These are phyloP conservation scores for Persicaria maculosa DNA, from an alignment of 148 eudicot species.

Conservation along the genomic window DNA sequence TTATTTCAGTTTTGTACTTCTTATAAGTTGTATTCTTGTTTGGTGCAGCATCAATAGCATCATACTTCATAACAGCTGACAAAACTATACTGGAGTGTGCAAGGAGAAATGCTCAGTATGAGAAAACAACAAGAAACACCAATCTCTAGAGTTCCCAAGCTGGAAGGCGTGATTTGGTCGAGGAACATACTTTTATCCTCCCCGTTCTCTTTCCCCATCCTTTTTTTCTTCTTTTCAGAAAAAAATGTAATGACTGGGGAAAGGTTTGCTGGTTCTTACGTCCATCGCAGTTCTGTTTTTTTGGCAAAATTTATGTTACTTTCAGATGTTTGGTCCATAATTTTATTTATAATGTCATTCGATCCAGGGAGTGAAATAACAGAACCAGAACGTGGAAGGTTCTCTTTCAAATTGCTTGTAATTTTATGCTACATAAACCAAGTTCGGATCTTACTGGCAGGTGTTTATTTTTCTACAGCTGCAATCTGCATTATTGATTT, in stretches of 20 bases:
- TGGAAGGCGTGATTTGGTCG: too few relatives aligned
- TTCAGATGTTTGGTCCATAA: not conserved
- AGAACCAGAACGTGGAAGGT: not conserved
- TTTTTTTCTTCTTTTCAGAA: not conserved
- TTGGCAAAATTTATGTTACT: not conserved
- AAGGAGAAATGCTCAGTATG: slow-evolving; percentile 55
- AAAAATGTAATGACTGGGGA: not conserved
- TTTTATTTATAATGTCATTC: not conserved
- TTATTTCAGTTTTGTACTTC: not conserved
- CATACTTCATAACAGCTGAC: slow-evolving; percentile 87
- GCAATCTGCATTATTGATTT: not conserved
- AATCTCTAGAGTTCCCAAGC: not conserved
- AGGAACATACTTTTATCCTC: too few relatives aligned
- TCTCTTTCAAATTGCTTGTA: not conserved
- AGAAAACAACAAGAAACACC: slow-evolving; percentile 5
- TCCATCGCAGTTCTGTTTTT: not conserved
- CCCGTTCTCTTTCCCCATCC: not conserved
- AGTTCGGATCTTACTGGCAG: not conserved
- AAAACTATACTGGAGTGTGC: slow-evolving; percentile 76
- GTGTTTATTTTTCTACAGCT: not conserved
- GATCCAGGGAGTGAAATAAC: not conserved
- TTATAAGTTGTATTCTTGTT: not conserved
- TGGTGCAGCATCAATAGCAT: slow-evolving; percentile 68
- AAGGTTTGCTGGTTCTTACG: not conserved
- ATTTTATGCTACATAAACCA: not conserved